Conservation (phyloP, 2,329 filamentous ascomycete species). For the Alternaria tenuissima region DNA sequence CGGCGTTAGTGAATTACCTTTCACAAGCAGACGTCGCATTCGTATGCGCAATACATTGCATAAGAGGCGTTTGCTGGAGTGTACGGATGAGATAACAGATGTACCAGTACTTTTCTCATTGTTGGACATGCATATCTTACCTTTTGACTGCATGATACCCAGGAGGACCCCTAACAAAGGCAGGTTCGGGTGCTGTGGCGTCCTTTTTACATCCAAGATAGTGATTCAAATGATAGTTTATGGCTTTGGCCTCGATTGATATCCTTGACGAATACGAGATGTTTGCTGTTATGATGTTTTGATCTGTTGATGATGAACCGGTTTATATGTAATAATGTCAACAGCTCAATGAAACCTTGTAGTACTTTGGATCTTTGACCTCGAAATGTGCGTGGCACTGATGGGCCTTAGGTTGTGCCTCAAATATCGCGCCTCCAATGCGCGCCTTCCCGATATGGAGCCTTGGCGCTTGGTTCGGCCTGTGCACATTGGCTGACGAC, state of each 20-base stretch:
- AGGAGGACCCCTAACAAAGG: slow-evolving; percentile 20
- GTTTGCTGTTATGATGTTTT: background rate
- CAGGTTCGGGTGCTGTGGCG: slow-evolving; percentile 10
- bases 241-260: slow-evolving; percentile 18
- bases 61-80: slow-evolving; percentile 28
- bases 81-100: slow-evolving; percentile 12
- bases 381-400: background rate
- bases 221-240: slow-evolving; percentile 10
- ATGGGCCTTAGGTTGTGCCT: background rate
- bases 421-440: slow-evolving; percentile 1
- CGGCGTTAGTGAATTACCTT: slow-evolving; percentile 28
- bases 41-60: slow-evolving; percentile 20
- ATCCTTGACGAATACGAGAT: slow-evolving; percentile 1
- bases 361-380: background rate
- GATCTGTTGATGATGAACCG: background rate
- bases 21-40: slow-evolving; percentile 6
- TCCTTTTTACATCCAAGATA: slow-evolving; percentile 12
- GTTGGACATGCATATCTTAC: slow-evolving; percentile 25
- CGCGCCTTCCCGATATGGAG: slow-evolving; percentile 16
- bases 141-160: slow-evolving; percentile 43
- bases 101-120: slow-evolving; percentile 26
- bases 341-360: background rate
- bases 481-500: slow-evolving; percentile 9
- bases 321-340: background rate
- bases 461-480: slow-evolving; percentile 18